Base-by-base conservation (phyloP, 1,284 basidiomycete species). In the Pseudozyma hubeiensis region DNA sequence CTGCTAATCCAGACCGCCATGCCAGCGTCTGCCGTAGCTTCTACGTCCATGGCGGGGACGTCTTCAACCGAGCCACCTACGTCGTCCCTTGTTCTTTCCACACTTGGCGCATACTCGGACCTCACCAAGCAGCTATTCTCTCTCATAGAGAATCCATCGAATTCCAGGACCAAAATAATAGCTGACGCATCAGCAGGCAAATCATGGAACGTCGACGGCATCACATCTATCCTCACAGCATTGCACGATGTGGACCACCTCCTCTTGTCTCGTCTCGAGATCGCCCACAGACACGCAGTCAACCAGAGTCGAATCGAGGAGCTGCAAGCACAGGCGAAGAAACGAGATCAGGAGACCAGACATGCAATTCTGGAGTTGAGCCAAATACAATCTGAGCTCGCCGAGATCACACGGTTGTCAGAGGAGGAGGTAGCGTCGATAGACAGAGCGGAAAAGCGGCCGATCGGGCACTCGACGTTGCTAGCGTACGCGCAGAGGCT, bases 401-500 rank as follows among this genome's bases (percentile, higher is more conserved):
- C 62, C n/a, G 73, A 71, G 30, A 64, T 78, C 29, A 13, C 70
- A n/a, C 37, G 50, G 13, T 30, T 68, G 31, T 64, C 66, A 1
- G 58, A 62, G 24, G 61, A 63, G 4, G 67, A 78, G 50, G 14
- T 70, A 7, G 54, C 58, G 5, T 62, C 58, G 17, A 69, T 76
- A 33, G 53, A 67, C 17, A 52, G 54, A 3, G 78, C 76, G 9
- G 73, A 78, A n/a, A 56, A 53, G 24, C 44, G 50, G 50, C 76
- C 73, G 2, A 41, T 78, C 16, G 54, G 53, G 9, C 60, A 69
- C 43, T 11, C 53, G 9, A 69, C 68, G 7, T 31, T 80, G 14
- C 51, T 80, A 3, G 44, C 61, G 3, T 80, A 80, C 41, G 78
- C 78, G 3, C 78, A 80, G 48, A 55, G 77, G 3, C 46, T 80